Evolutionary conservation across 495 filamentous ascomycete species (phyloP), one percentile per base, ranked within the genome.

Genomic region (Tetracladium setigerum): DNA sequence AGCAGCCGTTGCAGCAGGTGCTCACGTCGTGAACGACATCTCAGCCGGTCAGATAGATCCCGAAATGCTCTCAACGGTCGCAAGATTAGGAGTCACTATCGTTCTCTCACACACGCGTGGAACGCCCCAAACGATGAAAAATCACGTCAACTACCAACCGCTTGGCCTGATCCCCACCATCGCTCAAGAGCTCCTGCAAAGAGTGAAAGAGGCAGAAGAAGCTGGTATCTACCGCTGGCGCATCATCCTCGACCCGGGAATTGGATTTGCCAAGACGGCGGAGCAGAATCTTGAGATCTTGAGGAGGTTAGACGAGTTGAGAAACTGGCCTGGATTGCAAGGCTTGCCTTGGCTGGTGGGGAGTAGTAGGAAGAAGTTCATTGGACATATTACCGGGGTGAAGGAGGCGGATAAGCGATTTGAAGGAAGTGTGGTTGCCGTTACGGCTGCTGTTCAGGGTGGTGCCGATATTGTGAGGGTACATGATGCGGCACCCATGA

Each of bases 31-130:
- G 64, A 98, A 98, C 69, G 92, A 98, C 64, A 79, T 98, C 34
- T 94, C 88, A 0, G 88, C 83, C 5, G 92, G 92, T 10, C 60
- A 68, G 2, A 69, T 95, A 34, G 92, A 97, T 58, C 67, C 78
- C 0, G 76, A 78, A 0, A 96, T 98, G 89, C 74, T 98, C 0
- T 59, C 78, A 5, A 91, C 86, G 0, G 81, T 88, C 38, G 92
- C 92, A 0, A 63, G 73, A 2, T 72, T 91, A 0, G 86, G 86
- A n/a, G 84, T 82, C 48, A 84, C 89, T 1, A 76, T 95, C 33
- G 84, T 86, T 56, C 68, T 98, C 18, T 95, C 94, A 89, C 92
- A 98, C 64, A 95, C 91, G 84, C 88, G 92, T 55, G 92, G 92
- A 24, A 84, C 77, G 3, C 88, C 92, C 0, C 69, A 74, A 18